phyloP scores from a whole-genome alignment of 768 basidiomycete species.

The Boletus eberwhitei region DNA sequence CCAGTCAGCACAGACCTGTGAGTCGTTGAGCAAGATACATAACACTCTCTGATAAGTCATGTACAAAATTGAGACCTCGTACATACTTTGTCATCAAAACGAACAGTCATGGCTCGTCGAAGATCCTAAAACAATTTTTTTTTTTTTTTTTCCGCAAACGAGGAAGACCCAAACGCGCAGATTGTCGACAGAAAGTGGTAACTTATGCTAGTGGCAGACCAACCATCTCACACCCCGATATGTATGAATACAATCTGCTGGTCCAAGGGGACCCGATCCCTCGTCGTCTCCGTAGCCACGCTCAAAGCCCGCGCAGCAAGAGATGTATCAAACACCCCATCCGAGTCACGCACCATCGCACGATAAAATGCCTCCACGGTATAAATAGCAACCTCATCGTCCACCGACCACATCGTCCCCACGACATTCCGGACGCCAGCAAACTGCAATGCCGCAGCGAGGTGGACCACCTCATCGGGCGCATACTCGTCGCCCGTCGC shows the following conservation, averaged over 20 bases:
- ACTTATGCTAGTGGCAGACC: neutral
- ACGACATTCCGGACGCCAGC: slow-evolving; percentile 28
- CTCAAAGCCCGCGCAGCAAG: slow-evolving; percentile 16
- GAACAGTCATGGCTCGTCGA: too few relatives aligned
- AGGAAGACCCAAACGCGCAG: neutral
- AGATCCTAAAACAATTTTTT: too few relatives aligned
- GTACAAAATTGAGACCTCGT: neutral
- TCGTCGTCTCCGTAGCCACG: slow-evolving; percentile 7
- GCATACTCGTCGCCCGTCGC: slow-evolving; percentile 21
- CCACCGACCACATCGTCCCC: slow-evolving; percentile 32
- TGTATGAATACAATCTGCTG: slow-evolving; percentile 24
- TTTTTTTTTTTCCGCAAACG: neutral
- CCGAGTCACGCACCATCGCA: slow-evolving; percentile 11
- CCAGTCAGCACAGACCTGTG: too few relatives aligned
- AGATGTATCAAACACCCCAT: slow-evolving; percentile 15
- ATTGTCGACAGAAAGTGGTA: neutral
- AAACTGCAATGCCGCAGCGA: slow-evolving; percentile 30
- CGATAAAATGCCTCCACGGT: slow-evolving; percentile 20
- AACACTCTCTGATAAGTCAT: neutral
- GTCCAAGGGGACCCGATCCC: slow-evolving; percentile 16
- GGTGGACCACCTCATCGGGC: slow-evolving; percentile 30
- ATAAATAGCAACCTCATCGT: slow-evolving; percentile 16
- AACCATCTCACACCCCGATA: slow-evolving; percentile 11
- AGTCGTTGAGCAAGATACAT: neutral
- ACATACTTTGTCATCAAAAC: neutral